Evolutionary conservation across 345 rosid species (phyloP).

Genomic region (Barbarea vulgaris): DNA sequence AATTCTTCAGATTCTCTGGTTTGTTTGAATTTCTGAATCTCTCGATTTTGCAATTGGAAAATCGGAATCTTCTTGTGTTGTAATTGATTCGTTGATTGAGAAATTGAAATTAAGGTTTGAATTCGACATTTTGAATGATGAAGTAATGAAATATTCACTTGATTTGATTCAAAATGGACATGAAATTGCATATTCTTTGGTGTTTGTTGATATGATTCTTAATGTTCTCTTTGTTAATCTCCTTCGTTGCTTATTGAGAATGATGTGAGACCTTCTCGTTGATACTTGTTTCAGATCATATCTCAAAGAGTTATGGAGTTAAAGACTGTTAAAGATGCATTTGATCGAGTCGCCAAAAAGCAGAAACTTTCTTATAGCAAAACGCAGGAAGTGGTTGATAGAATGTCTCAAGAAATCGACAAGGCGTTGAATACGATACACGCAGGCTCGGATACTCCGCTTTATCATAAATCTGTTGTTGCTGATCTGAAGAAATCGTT

Average conservation of each 20-base stretch:
- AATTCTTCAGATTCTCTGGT: not conserved
- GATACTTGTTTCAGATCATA: not conserved
- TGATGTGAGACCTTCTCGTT: not conserved
- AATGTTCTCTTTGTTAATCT: not conserved
- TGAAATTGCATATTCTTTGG: not conserved
- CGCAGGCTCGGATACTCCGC: slow-evolving; percentile 14
- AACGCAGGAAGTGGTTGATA: slow-evolving; percentile 53
- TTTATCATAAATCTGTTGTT: slow-evolving; percentile 43
- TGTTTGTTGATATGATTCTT: not conserved
- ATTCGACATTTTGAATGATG: not conserved
- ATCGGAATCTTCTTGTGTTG: not conserved
- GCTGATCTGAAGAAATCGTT: slow-evolving; percentile 48
- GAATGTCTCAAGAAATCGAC: slow-evolving; percentile 48
- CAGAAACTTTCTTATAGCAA: slow-evolving; percentile 55
- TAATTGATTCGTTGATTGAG: not conserved
- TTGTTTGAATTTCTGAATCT: not conserved
- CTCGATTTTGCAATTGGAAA: not conserved
- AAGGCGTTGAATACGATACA: slow-evolving; percentile 40
- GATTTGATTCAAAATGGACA: not conserved
- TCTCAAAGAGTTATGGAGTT: slow-evolving; percentile 61
- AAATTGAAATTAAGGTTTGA: not conserved
- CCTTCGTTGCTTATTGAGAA: not conserved
- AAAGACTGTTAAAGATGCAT: slow-evolving; percentile 63
- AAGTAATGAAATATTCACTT: not conserved
- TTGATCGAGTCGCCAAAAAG: slow-evolving; percentile 69